Base-by-base conservation (phyloP, 805 yeast genomes). In the Yarrowia hollandica region DNA sequence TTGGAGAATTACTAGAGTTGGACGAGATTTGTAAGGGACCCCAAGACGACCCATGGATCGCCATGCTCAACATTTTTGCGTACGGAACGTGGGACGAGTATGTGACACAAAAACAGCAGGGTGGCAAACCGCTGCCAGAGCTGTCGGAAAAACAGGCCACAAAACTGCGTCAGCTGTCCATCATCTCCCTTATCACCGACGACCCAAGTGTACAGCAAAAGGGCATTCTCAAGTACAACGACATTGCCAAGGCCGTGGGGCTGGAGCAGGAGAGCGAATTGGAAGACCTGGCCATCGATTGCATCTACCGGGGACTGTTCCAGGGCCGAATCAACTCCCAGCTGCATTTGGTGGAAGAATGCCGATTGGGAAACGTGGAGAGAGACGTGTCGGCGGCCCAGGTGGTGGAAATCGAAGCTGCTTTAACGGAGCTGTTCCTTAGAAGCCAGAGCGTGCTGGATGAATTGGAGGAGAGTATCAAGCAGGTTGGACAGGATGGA, bases 271-370 rank as follows among this genome's bases (percentile, higher is more conserved):
- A 30, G 31, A 25, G 21, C 8, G 62, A 62, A 12, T 60, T 69
- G 12, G 71, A 66, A 54, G 48, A 52, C 18, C 59, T 62, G 30
- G 62, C 68, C 11, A 39, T 69, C 22, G 61, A 62, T 3, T 60
- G 66, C 25, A 63, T 69, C 9, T 64, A 64, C 54, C 54, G 38
- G 14, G 69, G 70, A 0, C 62, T 61, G 16, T 33, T 68, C 11
- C 28, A 18, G 16, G 71, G 71, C 19, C 28, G 44, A 31, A 38
- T 68, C 25, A 69, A 69, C 59, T 64, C 68, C n/a, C 61, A 60
- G 60, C 26, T 46, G 19, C 57, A 46, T 33, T 55, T 26, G 18
- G 33, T 68, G 6, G 62, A 63, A 26, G 61, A 68, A 14, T 52
- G 62, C 23, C 56, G 61, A 7, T 60, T 62, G 18, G 50, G 50